Base-by-base conservation (phyloP, 345 rosid genomes). In the Salix dunnii region DNA sequence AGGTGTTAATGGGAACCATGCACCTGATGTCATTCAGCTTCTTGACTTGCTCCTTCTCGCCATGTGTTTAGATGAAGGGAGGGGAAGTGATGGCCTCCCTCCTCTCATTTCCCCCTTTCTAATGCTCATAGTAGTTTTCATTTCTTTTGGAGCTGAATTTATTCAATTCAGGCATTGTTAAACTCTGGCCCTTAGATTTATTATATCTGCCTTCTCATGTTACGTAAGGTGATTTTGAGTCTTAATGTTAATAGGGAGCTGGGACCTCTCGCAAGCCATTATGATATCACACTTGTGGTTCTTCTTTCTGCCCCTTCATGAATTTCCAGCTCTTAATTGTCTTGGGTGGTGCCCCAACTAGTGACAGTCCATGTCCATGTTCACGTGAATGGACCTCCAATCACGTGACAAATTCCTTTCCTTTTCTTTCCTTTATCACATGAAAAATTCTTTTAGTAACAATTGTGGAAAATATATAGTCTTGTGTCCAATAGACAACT, bases 21-120 rank as follows among this genome's bases (percentile, higher is more conserved):
- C 84, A 80, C 60, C 85, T 78, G 89, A 74, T 78, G 74, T 78
- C 70, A 67, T 82, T 63, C 70, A 68, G 18, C 53, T 64, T 68
- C 60, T 28, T 68, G 75, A 69, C 35, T 38, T 33, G 5, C 73
- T 25, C 30, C 31, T 8, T 49, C 27, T 4, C 48, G 35, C 67
- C 67, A 76, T 30, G 2, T 17, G 13, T 12, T 31, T 17, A 6
- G 77, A 20, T 63, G 67, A 14, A 30, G 11, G 77, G 28, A 43
- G 25, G n/a, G 18, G 21, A 49, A 31, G 33, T 0, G 33, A 31
- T 31, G 58, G 7, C 58, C 23, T 16, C 58, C 58, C 58, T 31
- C 33, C 55, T 7, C 58, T 20, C 18, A 49, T 51, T 18, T 18
- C 1, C 7, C 58, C 58, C 23, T 20, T 18, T 51, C 58, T 53